Percentiles rank a stretch among this genome's conserved stretches.
phyloP scores from a whole-genome alignment of 1,284 basidiomycete genomes.

The Cryptococcus floricola region DNA sequence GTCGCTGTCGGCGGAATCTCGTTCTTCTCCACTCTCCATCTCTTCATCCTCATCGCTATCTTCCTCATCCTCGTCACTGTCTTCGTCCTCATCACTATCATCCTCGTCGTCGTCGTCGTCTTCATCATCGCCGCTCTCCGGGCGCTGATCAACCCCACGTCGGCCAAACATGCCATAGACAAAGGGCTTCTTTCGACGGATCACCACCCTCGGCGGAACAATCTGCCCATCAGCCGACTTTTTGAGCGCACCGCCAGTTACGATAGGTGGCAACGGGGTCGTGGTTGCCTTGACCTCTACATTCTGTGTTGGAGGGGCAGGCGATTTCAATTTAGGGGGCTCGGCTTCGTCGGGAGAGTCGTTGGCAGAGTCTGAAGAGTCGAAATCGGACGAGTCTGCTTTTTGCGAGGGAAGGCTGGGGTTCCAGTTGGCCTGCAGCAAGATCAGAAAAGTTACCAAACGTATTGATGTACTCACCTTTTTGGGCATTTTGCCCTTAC shows the following conservation, averaged over 20 bases:
- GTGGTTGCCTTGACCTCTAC: not conserved
- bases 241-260: constrained; percentile 29
- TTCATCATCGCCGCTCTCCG: constrained; percentile 10
- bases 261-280: constrained; percentile 1
- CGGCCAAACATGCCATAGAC: constrained; percentile 9
- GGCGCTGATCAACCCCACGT: constrained; percentile 1
- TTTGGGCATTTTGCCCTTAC: constrained; percentile 25
- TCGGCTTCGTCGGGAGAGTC: constrained; percentile 23
- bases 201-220: constrained; percentile 32
- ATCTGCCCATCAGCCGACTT: constrained; percentile 22
- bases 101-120: not conserved
- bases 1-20: constrained; percentile 16
- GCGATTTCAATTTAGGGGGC: constrained; percentile 7
- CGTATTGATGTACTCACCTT: constrained; percentile 26
- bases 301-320: not conserved
- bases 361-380: constrained; percentile 46
- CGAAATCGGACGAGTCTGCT: constrained; percentile 40
- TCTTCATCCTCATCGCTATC: constrained; percentile 19
- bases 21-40: constrained; percentile 19
- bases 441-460: not conserved
- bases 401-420: constrained; percentile 34
- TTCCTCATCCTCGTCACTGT: constrained; percentile 11
- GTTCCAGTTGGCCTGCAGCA: constrained; percentile 39
- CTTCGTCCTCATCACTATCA: constrained; percentile 12
- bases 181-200: constrained; percentile 18